Percentiles rank a stretch among this genome's conserved stretches.
Evolutionary conservation across 23 red algal species (phyloP).

Genomic region (Cyanidioschyzon merolae): DNA sequence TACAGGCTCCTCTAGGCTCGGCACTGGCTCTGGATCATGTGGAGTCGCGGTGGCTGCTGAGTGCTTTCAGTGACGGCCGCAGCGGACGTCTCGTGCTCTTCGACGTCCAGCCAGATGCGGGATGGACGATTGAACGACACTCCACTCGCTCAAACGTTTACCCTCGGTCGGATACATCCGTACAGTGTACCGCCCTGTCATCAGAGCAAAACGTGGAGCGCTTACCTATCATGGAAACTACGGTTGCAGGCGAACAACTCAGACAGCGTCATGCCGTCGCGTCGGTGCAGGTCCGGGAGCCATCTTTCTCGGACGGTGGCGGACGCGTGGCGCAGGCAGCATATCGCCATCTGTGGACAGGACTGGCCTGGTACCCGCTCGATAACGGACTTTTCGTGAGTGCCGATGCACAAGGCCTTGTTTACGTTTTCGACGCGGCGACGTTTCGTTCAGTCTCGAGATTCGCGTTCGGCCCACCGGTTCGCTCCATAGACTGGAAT

Average conservation of each 20-base stretch:
- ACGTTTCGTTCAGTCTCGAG: not conserved
- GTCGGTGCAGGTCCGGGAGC: too few species aligned
- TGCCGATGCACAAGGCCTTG: not conserved
- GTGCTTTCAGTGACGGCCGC: not conserved
- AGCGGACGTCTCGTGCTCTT: not conserved
- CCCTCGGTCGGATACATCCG: not conserved
- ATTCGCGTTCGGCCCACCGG: not conserved
- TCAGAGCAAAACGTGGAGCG: too few species aligned
- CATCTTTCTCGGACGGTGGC: too few species aligned
- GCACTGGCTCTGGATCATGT: not conserved
- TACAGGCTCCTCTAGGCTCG: not conserved
- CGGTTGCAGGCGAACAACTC: too few species aligned
- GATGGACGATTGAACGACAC: not conserved
- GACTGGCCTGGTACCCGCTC: conserved; percentile 3
- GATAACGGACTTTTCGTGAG: conserved; percentile 11
- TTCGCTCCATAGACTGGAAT: not conserved
- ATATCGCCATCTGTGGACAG: not conserved
- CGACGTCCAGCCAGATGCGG: not conserved
- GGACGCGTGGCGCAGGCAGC: too few species aligned
- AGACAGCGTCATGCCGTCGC: too few species aligned
- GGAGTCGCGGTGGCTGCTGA: not conserved
- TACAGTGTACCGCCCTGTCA: not conserved
- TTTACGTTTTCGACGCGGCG: not conserved
- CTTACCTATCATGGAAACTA: too few species aligned
- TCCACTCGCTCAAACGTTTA: not conserved